Evolutionary conservation across 169 alveolate genomes (phyloP), one percentile per base, ranked within the genome.

Genomic region (Eimeria praecox): DNA sequence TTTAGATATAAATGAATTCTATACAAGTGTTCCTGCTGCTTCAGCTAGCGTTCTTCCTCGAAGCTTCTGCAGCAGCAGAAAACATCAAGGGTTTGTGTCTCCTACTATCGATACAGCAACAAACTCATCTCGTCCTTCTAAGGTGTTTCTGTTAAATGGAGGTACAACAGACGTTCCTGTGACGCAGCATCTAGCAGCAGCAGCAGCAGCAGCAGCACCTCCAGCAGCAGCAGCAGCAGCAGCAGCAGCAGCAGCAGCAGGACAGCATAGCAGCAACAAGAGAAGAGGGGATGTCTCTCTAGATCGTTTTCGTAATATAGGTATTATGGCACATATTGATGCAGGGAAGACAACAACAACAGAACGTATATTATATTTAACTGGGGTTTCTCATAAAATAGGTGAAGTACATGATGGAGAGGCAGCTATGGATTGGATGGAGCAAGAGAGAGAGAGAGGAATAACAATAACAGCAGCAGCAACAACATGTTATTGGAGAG

Each of bases 301-400:
- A 22, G 96, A 95, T 12, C 96, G 96, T 73, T 96, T 96, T 94
- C 97, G 99, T 54, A 98, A 98, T 96, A 96, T 98, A 73, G 99
- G 99, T 33, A 98, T 99, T 77, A 98, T 99, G 92, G 99, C 99
- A 40, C 99, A 99, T 95, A 99, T 99, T 54, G 99, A 99, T 96
- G 99, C 99, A 22, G 99, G 99, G 8, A 99, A 99, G 96, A 99
- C 99, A 33, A 99, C 99, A 38, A 98, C 99, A 35, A 99, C 99
- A 16, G 99, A 99, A 97, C 97, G 99, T 91, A 98, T 99, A 97
- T 97, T 99, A 46, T 98, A 96, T 90, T 98, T 98, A 88, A 98
- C 99, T 24, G 99, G 99, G 40, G 99, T 97, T 94, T 98, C 98
- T 90, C 97, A 95, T 77, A 95, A 97, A 77, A 96, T 97, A n/a